Evolutionary conservation across 2,329 filamentous ascomycete species (phyloP).

Genomic region (Fusarium praegraminearum): DNA sequence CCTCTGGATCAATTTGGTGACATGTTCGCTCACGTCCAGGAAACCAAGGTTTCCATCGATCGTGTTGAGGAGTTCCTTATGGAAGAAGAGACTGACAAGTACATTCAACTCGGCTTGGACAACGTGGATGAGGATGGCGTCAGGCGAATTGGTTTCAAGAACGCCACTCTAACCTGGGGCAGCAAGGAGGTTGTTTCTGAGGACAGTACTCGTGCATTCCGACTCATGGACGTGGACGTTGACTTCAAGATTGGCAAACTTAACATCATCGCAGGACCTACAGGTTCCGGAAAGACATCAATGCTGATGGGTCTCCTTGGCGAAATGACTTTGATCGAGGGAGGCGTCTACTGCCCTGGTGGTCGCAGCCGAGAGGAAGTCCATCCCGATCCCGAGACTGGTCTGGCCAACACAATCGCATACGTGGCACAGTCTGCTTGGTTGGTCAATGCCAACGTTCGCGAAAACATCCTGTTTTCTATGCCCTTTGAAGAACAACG

Average conservation of each 20-base stretch:
- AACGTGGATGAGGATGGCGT: constrained; percentile 76
- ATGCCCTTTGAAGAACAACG: constrained; percentile 82
- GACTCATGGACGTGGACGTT: constrained; percentile 84
- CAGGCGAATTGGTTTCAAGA: constrained; percentile 83
- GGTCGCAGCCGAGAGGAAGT: constrained; percentile 88
- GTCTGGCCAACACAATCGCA: constrained; percentile 89
- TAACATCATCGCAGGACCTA: constrained; percentile 93
- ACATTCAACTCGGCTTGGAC: constrained; percentile 80
- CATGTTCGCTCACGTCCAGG: constrained; percentile 98
- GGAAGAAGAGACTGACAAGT: constrained; percentile 97
- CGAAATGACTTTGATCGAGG: constrained; percentile 90
- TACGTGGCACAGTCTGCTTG: constrained; percentile 98
- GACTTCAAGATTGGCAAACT: constrained; percentile 87
- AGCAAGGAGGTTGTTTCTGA: constrained; percentile 70
- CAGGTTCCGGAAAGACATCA: constrained; percentile 95
- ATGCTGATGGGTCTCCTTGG: constrained; percentile 95
- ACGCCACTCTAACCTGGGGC: constrained; percentile 92
- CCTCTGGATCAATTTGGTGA: constrained; percentile 96
- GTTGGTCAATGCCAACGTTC: constrained; percentile 95
- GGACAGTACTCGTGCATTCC: constrained; percentile 80
- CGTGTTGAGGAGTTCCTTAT: constrained; percentile 94
- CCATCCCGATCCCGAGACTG: constrained; percentile 82
- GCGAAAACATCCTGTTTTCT: constrained; percentile 94
- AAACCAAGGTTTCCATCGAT: constrained; percentile 95
- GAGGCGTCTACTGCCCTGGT: constrained; percentile 86